Evolutionary conservation across 305 asterid species (phyloP).

Genomic region (Petunia hybrid): DNA sequence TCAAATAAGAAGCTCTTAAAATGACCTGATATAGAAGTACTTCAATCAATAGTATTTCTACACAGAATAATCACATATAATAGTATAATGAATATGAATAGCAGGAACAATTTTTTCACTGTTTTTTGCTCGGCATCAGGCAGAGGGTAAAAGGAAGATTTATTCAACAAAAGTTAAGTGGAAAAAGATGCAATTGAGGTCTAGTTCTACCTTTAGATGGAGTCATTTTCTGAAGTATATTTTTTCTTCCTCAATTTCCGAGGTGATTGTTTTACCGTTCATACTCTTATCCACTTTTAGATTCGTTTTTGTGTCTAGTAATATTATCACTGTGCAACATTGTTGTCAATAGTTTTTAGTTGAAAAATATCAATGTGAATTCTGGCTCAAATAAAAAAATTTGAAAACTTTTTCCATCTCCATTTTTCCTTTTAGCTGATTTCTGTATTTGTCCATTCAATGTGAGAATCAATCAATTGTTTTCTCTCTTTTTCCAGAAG

Average conservation of each 20-base stretch:
- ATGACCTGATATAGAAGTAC: constrained; percentile 6
- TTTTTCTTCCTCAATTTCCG: background rate
- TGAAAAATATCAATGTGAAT: background rate
- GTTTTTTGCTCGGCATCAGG: background rate
- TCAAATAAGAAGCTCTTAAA: constrained; percentile 7
- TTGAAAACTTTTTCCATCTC: background rate
- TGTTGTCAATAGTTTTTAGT: constrained; percentile 13
- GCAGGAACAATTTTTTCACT: background rate
- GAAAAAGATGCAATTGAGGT: background rate
- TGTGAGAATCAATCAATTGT: constrained; percentile 1
- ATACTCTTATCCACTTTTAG: background rate
- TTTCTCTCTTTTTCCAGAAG: constrained; percentile 60
- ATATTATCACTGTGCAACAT: background rate
- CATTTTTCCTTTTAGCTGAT: constrained; percentile 8
- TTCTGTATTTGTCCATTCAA: background rate
- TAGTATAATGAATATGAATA: background rate
- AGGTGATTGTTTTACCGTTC: background rate
- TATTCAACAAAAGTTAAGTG: constrained; percentile 1
- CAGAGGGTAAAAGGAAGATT: background rate
- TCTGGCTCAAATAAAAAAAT: background rate
- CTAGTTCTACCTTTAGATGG: background rate
- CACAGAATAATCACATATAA: constrained; percentile 6
- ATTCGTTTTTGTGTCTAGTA: constrained; percentile 13
- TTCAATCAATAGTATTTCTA: constrained; percentile 9
- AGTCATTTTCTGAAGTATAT: background rate